Percentiles rank a stretch among this genome's conserved stretches.
phyloP scores from a whole-genome alignment of 108 stramenopile species.

The Skeletonema marinoi region DNA sequence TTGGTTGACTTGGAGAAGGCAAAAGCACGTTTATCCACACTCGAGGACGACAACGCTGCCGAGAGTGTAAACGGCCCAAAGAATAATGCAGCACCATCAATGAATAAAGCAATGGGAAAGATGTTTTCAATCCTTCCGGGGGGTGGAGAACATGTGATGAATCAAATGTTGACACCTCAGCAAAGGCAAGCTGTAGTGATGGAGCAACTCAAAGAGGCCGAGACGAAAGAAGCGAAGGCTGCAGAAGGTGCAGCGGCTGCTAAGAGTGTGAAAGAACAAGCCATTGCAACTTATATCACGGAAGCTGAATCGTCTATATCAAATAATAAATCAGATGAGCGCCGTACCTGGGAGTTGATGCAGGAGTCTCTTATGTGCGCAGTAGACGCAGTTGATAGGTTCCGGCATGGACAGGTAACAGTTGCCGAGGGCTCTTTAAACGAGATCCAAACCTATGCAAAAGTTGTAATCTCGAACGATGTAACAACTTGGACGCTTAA shows the following conservation, averaged over 20 bases:
- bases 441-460: background rate
- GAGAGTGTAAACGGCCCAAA: constrained; percentile 14
- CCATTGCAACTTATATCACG: constrained; percentile 42
- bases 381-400: constrained; percentile 26
- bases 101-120: constrained; percentile 65
- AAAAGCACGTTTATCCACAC: constrained; percentile 55
- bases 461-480: constrained; percentile 13
- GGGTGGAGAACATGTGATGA: constrained; percentile 75
- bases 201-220: constrained; percentile 55
- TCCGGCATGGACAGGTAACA: constrained; percentile 20
- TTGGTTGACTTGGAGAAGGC: constrained; percentile 55
- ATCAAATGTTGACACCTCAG: constrained; percentile 65
- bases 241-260: constrained; percentile 56
- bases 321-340: constrained; percentile 55
- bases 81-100: constrained; percentile 23
- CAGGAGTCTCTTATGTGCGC: constrained; percentile 32
- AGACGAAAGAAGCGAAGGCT: constrained; percentile 58
- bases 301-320: constrained; percentile 38
- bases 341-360: constrained; percentile 51
- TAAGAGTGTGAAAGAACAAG: constrained; percentile 29
- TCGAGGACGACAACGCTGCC: constrained; percentile 32
- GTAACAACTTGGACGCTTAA: constrained; percentile 18
- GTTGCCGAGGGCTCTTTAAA: background rate
- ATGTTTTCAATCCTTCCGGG: constrained; percentile 61
- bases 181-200: constrained; percentile 56